Base-by-base conservation (phyloP, 2,329 filamentous ascomycete genomes). In the Thyridium curvatum region DNA sequence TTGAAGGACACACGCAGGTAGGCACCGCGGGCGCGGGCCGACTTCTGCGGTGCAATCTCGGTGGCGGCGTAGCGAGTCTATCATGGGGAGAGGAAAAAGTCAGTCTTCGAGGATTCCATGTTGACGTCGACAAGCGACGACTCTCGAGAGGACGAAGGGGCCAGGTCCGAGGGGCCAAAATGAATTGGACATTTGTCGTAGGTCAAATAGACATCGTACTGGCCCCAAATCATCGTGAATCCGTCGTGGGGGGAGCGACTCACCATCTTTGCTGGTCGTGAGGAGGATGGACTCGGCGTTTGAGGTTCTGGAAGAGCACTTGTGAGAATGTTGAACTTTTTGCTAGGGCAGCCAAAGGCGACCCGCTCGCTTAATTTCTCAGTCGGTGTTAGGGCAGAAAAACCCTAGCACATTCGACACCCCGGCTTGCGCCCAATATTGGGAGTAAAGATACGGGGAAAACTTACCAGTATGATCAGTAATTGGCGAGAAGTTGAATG, bases 1-100 rank as follows among this genome's bases (percentile, higher is more conserved):
- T 98, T 98, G 87, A 96, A 98, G 60, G 87, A 94, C 60, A 97
- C 91, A 68, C 93, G 89, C 62, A 98, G 86, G 81, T 97, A 98
- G 69, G 90, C 89, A 72, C 94, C 93, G 74, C 93, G 90, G 66
- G 91, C 86, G 77, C 91, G 88, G 72, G 93, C 93, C 75, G 87
- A 94, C 82, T 95, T 96, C 59, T 83, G 79, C 70, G 82, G 74
- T 61, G 84, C 77, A 68, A 94, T 91, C 68, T 89, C 79, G 65
- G 83, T 86, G 67, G 86, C 86, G 72, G 88, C 88, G 89, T 96
- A 96, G 73, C 90, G 88, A 79, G 94, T 88, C 89, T 94, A 62
- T 36, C 17, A 37, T 28, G 14, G 26, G 43, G 42, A 49, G 31
- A 46, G 37, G 39, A 37, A 39, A 30, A 21, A 26, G 41, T 48